A percentile compares a stretch with the other conserved stretches of the same genome.
These are phyloP conservation scores for Cajanus cajan DNA, from an alignment of 306 rosid genomes.

Conservation along the genomic window DNA sequence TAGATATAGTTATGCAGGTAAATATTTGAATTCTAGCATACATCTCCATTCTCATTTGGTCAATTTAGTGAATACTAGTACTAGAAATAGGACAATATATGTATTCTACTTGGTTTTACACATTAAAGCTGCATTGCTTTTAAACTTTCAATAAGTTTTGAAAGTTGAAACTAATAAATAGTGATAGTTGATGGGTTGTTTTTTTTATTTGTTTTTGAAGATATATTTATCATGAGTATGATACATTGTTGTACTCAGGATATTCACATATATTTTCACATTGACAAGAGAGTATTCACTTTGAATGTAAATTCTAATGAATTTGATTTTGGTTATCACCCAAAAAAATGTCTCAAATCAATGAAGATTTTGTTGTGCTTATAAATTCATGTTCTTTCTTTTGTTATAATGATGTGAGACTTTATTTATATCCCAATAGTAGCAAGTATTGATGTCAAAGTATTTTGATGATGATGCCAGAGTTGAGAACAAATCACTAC, in stretches of 20 bases:
- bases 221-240: no score
- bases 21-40: neutral
- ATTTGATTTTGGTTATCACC: no score
- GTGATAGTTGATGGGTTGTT: neutral
- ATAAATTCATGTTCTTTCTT: no score
- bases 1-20: neutral
- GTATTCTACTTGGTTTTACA: neutral
- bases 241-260: no score
- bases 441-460: neutral
- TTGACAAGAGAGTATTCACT: no score
- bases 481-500: slow-evolving; percentile 23
- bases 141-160: neutral
- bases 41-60: neutral
- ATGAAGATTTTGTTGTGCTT: no score
- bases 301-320: no score
- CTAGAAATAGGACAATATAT: neutral
- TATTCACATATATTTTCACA: no score
- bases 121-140: neutral
- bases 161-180: neutral
- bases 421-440: neutral
- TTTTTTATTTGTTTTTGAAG: no score
- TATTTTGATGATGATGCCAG: slow-evolving; percentile 21
- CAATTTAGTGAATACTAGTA: neutral
- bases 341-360: no score
- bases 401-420: no score